These are phyloP conservation scores for Suillus paluster DNA, from an alignment of 768 basidiomycete genomes.

Conservation along the genomic window DNA sequence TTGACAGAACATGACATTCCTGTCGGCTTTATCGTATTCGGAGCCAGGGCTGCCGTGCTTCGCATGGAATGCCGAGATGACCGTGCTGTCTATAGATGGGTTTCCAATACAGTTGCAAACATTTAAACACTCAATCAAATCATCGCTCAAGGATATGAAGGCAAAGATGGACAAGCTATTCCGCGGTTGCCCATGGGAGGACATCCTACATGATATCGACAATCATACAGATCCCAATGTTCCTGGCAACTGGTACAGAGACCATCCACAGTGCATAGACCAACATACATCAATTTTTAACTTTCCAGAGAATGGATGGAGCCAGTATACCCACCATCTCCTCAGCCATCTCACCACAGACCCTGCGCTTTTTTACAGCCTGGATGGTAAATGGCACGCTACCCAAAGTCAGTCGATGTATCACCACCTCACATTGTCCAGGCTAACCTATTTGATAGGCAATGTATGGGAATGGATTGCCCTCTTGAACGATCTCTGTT, in stretches of 20 bases:
- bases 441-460: too few species aligned
- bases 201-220: not conserved
- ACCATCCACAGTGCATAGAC: not conserved
- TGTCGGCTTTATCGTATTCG: too few species aligned
- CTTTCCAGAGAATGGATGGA: not conserved
- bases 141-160: not conserved
- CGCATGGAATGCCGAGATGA: not conserved
- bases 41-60: not conserved
- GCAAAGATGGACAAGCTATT: not conserved
- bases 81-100: not conserved
- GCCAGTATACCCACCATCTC: not conserved
- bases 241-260: not conserved
- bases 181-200: not conserved
- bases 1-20: too few species aligned
- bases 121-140: not conserved
- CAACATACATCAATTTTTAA: not conserved
- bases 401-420: too few species aligned
- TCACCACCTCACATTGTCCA: too few species aligned
- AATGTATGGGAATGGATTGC: constrained; percentile 13
- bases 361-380: too few species aligned
- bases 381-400: too few species aligned
- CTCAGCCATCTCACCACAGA: not conserved
- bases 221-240: not conserved
- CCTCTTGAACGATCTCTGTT: constrained; percentile 8
- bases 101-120: not conserved